These are phyloP conservation scores for Aeschynomene evenia DNA, from an alignment of 306 rosid species.

Conservation along the genomic window DNA sequence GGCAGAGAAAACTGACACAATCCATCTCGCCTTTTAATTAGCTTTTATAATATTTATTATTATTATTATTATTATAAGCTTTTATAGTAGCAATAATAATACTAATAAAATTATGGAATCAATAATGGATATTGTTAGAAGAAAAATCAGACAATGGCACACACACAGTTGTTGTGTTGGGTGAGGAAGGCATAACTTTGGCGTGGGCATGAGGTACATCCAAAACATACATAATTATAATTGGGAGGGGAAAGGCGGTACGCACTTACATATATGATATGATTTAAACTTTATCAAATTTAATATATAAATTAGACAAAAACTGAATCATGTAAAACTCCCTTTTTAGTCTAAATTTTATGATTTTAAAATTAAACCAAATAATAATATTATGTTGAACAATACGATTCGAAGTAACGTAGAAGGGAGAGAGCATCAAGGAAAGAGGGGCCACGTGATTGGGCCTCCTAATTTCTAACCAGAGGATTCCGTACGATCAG, in stretches of 20 bases:
- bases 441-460: constrained; percentile 38
- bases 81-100: not conserved
- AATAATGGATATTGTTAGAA: constrained; percentile 3
- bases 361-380: too few species aligned
- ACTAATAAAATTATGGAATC: not conserved
- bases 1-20: constrained; percentile 41
- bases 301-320: too few species aligned
- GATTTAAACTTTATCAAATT: too few species aligned
- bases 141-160: constrained; percentile 24
- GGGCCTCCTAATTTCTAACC: not conserved
- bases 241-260: not conserved
- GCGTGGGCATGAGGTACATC: not conserved
- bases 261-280: too few species aligned
- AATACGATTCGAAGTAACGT: not conserved
- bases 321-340: too few species aligned
- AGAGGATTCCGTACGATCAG: constrained; percentile 24
- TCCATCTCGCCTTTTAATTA: not conserved
- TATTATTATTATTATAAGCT: too few species aligned
- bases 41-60: not conserved
- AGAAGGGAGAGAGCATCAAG: not conserved
- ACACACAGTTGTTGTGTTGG: not conserved
- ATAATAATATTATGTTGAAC: not conserved
- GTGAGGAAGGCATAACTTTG: not conserved
- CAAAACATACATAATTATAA: not conserved
- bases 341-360: too few species aligned